phyloP scores from a whole-genome alignment of 1,284 basidiomycete species.

The Mycena sp. region DNA sequence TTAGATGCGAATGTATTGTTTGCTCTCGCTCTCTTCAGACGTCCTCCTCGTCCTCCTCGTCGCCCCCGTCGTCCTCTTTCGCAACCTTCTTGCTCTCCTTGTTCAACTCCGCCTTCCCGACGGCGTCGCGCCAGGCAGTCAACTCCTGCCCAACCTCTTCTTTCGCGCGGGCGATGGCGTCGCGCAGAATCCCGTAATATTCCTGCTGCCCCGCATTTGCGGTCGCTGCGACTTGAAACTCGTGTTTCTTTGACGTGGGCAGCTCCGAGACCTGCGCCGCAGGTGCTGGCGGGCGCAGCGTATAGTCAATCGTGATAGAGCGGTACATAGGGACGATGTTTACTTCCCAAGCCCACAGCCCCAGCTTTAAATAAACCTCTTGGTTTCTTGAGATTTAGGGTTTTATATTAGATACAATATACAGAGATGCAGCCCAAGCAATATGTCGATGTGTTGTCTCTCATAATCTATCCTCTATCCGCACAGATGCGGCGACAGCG shows the following conservation, averaged over 20 bases:
- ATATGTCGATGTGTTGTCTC: constrained; percentile 21
- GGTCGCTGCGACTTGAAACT: constrained; percentile 1
- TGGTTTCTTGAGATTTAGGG: constrained; percentile 21
- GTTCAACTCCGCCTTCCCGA: constrained; percentile 66
- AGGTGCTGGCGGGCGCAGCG: constrained; percentile 17
- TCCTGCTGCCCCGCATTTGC: constrained; percentile 13
- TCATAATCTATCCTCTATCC: constrained; percentile 41
- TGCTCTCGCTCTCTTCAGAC: constrained; percentile 7
- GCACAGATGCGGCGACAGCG: constrained; percentile 59
- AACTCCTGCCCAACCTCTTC: constrained; percentile 66
- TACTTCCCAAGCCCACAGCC: constrained; percentile 11
- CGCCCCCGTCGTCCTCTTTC: constrained; percentile 22
- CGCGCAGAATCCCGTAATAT: constrained; percentile 63
- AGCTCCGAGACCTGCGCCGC: constrained; percentile 12
- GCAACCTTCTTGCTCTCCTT: constrained; percentile 40
- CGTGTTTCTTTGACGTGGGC: constrained; percentile 19
- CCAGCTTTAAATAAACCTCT: background rate
- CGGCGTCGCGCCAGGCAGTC: constrained; percentile 74
- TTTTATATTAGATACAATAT: constrained; percentile 37
- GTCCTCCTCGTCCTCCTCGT: constrained; percentile 21
- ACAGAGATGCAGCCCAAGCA: constrained; percentile 8
- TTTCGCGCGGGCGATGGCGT: constrained; percentile 60
- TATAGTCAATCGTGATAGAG: constrained; percentile 24
- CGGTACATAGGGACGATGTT: constrained; percentile 15
- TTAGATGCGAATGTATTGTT: constrained; percentile 32